These are phyloP conservation scores for Acanthamoeba comandoni DNA, from an alignment of 208 protist genomes.

Conservation along the genomic window DNA sequence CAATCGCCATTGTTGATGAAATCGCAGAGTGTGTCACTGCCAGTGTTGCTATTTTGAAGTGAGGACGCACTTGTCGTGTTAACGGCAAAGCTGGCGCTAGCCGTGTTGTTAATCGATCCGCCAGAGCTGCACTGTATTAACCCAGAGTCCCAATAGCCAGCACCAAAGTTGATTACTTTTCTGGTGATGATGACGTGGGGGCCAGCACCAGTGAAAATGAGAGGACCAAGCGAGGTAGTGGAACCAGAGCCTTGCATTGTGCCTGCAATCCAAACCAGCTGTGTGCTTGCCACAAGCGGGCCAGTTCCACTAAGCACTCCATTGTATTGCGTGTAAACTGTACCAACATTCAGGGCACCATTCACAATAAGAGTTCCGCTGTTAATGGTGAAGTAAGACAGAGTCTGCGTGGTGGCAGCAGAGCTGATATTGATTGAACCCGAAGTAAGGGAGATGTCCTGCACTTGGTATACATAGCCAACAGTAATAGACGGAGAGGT, in stretches of 20 bases:
- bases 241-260: background rate
- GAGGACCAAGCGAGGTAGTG: background rate
- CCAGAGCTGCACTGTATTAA: constrained; percentile 8
- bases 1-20: constrained; percentile 48
- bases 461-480: background rate
- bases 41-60: constrained; percentile 17
- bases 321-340: constrained; percentile 23
- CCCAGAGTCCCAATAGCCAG: constrained; percentile 8
- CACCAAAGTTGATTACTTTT: background rate
- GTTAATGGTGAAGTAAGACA: background rate
- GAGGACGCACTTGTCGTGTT: background rate
- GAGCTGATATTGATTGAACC: constrained; percentile 4
- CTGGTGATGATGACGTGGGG: background rate
- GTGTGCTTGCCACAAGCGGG: background rate
- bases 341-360: background rate
- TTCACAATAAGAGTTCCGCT: constrained; percentile 24
- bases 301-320: constrained; percentile 1
- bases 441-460: constrained; percentile 7
- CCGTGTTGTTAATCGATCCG: background rate
- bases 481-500: too few relatives aligned
- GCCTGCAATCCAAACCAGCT: constrained; percentile 24
- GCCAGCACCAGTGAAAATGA: constrained; percentile 8
- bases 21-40: background rate
- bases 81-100: constrained; percentile 12
- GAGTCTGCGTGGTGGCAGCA: background rate